These are phyloP conservation scores for Capronia epimyces DNA, from an alignment of 2,329 filamentous ascomycete genomes.

Conservation along the genomic window DNA sequence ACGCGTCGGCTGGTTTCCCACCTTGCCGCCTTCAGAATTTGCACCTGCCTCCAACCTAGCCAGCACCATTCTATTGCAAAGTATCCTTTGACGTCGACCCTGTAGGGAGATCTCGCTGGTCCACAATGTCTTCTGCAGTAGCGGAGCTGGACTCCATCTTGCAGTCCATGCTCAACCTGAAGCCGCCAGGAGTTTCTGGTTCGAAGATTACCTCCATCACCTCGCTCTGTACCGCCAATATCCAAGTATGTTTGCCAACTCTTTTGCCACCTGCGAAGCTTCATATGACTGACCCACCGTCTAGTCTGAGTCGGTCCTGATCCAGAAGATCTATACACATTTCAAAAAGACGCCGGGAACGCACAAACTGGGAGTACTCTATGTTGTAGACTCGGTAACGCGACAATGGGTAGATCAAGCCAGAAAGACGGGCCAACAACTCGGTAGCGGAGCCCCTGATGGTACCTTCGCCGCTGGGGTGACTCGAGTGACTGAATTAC, in stretches of 20 bases:
- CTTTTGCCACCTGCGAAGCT: not conserved
- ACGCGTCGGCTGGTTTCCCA: not conserved
- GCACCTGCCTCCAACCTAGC: constrained; percentile 5
- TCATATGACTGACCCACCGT: constrained; percentile 30
- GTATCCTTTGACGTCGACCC: constrained; percentile 12
- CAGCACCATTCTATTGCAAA: constrained; percentile 6
- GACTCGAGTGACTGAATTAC: constrained; percentile 90
- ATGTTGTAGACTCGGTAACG: constrained; percentile 99
- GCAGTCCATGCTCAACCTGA: constrained; percentile 84
- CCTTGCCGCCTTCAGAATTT: not conserved
- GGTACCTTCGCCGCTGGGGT: constrained; percentile 94
- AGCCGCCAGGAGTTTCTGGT: constrained; percentile 89
- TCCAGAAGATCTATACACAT: constrained; percentile 94
- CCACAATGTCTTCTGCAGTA: constrained; percentile 72
- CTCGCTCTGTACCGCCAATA: constrained; percentile 76
- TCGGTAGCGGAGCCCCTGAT: constrained; percentile 74
- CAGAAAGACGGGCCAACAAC: constrained; percentile 74
- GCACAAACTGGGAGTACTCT: constrained; percentile 97
- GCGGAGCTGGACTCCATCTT: constrained; percentile 85
- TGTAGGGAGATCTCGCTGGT: constrained; percentile 16
- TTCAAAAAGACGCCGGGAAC: constrained; percentile 92
- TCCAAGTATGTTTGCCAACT: constrained; percentile 63
- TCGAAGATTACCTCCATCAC: constrained; percentile 87
- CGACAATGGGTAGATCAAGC: constrained; percentile 98
- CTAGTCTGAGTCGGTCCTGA: constrained; percentile 88